Evolutionary conservation across 306 rosid genomes (phyloP), one percentile per base, ranked within the genome.

Genomic region (Citrullus amarus): DNA sequence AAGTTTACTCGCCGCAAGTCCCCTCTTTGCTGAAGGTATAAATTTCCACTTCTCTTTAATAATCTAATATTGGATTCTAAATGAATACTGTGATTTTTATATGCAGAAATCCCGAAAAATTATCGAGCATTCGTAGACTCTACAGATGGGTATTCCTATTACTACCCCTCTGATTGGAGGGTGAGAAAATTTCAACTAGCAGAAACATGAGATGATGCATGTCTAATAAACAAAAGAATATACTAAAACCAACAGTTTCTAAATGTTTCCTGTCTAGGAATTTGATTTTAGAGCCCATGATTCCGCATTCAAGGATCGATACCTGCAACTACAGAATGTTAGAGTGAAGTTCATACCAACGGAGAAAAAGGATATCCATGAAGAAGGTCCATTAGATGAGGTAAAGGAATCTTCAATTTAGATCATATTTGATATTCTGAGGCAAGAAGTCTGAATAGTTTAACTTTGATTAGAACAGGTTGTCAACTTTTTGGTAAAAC

Each of bases 281-380:
- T 96, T 96, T 65, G 99, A 96, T 83, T 96, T 92, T 86, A 82
- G 91, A 79, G 99, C 90, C 9, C 99, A 91, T 81, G 99, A 96
- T 88, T 92, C 99, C 79, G 98, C 99, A 46, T 96, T 96, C 83
- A 92, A 92, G 83, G 99, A 92, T 80, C 76, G 90, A 85, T 82
- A 77, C 79, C 69, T 92, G 80, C 99, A 92, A 72, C 82, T 96
- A 75, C 98, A 92, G 43, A 92, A 89, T 82, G 98, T 96, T 46
- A 92, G 98, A 84, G 99, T 96, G 80, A 88, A 90, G 87, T 96
- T 96, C 57, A 77, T 92, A 88, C 99, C 99, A 51, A 90, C 97
- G 28, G 88, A 81, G 58, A 96, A 92, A 83, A 88, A 83, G 76
- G 99, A 96, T 79, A 82, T 96, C 84, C 84, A 90, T 85, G 98